These are phyloP conservation scores for Colletotrichum spaethianum DNA, from an alignment of 2,329 filamentous ascomycete genomes.

Conservation along the genomic window DNA sequence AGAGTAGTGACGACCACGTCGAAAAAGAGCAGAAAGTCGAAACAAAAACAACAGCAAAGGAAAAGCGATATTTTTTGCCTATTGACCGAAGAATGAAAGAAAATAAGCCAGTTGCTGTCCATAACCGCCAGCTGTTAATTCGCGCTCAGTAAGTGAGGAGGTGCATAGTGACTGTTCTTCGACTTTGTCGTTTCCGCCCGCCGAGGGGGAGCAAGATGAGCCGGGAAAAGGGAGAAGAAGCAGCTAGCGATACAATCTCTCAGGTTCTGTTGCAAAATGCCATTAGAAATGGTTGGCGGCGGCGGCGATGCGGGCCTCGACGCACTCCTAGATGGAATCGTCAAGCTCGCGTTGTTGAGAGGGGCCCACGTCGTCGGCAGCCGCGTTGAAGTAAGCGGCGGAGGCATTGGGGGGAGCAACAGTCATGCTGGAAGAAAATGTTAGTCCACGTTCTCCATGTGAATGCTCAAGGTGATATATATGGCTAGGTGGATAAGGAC, in stretches of 20 bases:
- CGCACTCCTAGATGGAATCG: conserved; percentile 8
- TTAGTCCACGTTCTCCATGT: not conserved
- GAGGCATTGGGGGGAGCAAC: not conserved
- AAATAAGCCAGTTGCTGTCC: not conserved
- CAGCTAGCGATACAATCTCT: not conserved
- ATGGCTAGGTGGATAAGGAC: not conserved
- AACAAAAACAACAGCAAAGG: not conserved
- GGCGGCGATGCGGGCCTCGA: conserved; percentile 11
- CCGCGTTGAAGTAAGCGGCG: not conserved
- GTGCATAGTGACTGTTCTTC: not conserved
- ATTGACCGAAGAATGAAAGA: not conserved
- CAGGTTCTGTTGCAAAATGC: not conserved
- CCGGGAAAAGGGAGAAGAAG: no score
- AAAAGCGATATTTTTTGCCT: not conserved
- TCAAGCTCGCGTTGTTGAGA: conserved; percentile 1
- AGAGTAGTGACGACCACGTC: not conserved
- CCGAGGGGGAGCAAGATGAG: not conserved
- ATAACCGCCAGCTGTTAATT: not conserved
- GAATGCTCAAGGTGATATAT: not conserved
- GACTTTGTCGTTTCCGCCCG: not conserved
- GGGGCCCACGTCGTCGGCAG: not conserved
- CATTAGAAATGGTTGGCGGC: conserved; percentile 6
- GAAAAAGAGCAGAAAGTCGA: not conserved
- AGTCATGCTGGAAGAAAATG: not conserved
- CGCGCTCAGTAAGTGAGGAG: not conserved